phyloP scores from a whole-genome alignment of 2,329 filamentous ascomycete genomes.

The Trichoderma breve region DNA sequence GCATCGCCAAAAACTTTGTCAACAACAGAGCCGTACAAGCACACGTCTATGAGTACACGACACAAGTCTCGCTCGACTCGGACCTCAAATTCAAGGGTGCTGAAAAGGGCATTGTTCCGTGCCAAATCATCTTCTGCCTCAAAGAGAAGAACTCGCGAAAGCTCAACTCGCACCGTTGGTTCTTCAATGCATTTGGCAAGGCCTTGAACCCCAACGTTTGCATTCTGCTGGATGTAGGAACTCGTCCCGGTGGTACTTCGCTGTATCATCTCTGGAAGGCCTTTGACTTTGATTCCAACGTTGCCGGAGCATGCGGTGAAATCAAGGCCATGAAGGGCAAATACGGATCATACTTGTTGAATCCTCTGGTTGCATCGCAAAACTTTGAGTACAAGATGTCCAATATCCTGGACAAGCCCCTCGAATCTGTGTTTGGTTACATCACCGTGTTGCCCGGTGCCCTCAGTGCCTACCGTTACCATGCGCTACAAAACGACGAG shows the following conservation, averaged over 20 bases:
- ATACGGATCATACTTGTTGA: constrained; percentile 77
- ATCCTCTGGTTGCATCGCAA: constrained; percentile 92
- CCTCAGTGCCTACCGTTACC: constrained; percentile 91
- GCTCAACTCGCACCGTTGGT: constrained; percentile 97
- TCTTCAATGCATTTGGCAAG: constrained; percentile 96
- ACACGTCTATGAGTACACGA: constrained; percentile 98
- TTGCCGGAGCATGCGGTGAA: constrained; percentile 93
- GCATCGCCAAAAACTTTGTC: constrained; percentile 97
- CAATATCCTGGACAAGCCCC: constrained; percentile 95
- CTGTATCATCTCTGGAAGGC: constrained; percentile 99
- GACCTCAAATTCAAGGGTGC: constrained; percentile 98
- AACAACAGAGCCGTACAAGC: constrained; percentile 94
- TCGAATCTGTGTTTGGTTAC: constrained; percentile 97
- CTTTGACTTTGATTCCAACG: constrained; percentile 95
- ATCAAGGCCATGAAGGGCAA: constrained; percentile 97
- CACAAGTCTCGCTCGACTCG: constrained; percentile 91
- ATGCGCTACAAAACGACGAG: constrained; percentile 93
- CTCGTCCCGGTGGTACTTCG: constrained; percentile 81
- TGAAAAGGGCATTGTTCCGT: constrained; percentile 97
- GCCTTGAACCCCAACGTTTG: constrained; percentile 94
- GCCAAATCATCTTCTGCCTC: constrained; percentile 96
- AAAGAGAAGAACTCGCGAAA: constrained; percentile 99
- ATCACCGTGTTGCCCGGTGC: constrained; percentile 96
- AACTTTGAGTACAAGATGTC: constrained; percentile 99
- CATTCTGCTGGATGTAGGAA: constrained; percentile 94